These are phyloP conservation scores for Corinectria fuckeliana DNA, from an alignment of 2,329 filamentous ascomycete genomes.

Conservation along the genomic window DNA sequence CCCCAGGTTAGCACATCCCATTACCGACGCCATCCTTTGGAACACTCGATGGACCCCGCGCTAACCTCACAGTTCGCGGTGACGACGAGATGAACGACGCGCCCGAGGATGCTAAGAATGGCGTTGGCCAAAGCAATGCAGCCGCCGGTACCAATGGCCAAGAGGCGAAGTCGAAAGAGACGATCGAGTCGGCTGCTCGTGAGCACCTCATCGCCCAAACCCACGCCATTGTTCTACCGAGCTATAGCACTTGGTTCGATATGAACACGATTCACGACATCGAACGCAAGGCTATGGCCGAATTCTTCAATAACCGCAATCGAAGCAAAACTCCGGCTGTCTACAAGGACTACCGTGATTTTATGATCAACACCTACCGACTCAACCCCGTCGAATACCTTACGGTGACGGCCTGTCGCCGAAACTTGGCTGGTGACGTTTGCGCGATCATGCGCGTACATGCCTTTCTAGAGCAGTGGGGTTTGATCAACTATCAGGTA, in stretches of 20 bases:
- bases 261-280: conserved; percentile 92
- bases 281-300: conserved; percentile 92
- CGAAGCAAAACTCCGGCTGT: conserved; percentile 96
- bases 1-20: conserved; percentile 59
- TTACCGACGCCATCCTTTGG: conserved; percentile 72
- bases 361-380: conserved; percentile 99
- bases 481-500: conserved; percentile 98
- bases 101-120: conserved; percentile 59
- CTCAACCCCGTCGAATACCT: conserved; percentile 95
- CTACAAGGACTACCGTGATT: conserved; percentile 99
- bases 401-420: conserved; percentile 92
- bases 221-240: conserved; percentile 94
- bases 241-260: conserved; percentile 99
- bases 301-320: conserved; percentile 98
- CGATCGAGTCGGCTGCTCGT: conserved; percentile 83
- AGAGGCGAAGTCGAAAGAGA: conserved; percentile 77
- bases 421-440: conserved; percentile 95
- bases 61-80: conserved; percentile 66
- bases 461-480: conserved; percentile 98
- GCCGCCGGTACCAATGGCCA: conserved; percentile 57
- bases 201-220: conserved; percentile 93
- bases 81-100: conserved; percentile 84
- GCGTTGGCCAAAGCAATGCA: conserved; percentile 53
- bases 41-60: conserved; percentile 69
- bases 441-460: conserved; percentile 99